These are phyloP conservation scores for Acorus gramineus DNA, from an alignment of 106 monocot genomes.

Conservation along the genomic window DNA sequence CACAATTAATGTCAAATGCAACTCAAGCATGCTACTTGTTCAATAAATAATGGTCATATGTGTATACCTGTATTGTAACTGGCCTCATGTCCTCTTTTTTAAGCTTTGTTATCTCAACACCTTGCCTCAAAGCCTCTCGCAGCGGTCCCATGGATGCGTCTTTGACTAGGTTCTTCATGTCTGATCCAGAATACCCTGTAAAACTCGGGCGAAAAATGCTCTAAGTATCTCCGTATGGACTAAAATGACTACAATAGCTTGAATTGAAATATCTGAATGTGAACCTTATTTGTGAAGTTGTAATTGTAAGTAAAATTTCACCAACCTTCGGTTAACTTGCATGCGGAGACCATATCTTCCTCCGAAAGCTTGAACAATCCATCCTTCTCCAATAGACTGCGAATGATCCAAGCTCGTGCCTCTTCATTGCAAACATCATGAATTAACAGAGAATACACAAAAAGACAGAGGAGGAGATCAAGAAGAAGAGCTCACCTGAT, in stretches of 20 bases:
- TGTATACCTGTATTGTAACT: conserved; percentile 17
- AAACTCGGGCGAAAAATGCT: background rate
- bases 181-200: conserved; percentile 90
- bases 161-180: conserved; percentile 98
- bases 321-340: conserved; percentile 86
- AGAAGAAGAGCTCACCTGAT: conserved; percentile 34
- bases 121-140: conserved; percentile 69
- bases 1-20: too few relatives aligned
- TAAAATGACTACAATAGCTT: background rate
- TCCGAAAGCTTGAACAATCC: conserved; percentile 81
- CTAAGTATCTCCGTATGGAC: too few relatives aligned
- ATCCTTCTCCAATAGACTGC: conserved; percentile 90
- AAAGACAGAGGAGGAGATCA: background rate
- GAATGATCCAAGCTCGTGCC: conserved; percentile 82
- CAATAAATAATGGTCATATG: too few relatives aligned
- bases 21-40: too few relatives aligned
- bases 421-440: conserved; percentile 36
- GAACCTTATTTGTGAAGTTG: background rate
- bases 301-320: background rate
- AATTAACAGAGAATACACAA: background rate
- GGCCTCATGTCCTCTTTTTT: conserved; percentile 76
- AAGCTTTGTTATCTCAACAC: conserved; percentile 68
- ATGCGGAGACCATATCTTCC: conserved; percentile 58
- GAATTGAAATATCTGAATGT: background rate
- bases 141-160: conserved; percentile 98